Evolutionary conservation across 2,329 filamentous ascomycete genomes (phyloP).

Genomic region (Raffaelea deltoideospora): DNA sequence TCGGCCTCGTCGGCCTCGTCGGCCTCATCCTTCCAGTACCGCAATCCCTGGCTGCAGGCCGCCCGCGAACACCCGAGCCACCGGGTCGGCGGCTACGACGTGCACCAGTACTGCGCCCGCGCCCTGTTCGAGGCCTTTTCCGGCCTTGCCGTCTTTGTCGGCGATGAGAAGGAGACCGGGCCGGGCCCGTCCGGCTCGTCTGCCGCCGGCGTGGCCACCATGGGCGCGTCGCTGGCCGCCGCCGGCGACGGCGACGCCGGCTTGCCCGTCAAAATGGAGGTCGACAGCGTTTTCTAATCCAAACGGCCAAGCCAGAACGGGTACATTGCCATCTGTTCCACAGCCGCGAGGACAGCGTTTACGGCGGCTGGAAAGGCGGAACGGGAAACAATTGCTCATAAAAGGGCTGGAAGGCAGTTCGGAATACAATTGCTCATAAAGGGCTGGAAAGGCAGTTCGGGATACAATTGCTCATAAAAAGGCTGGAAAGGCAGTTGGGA

Average conservation of each 20-base stretch:
- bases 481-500: not conserved
- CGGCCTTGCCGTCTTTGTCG: constrained; percentile 74
- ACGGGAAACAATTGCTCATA: not conserved
- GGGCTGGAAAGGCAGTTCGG: not conserved
- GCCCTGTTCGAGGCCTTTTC: constrained; percentile 81
- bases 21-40: no score
- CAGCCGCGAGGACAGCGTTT: no score
- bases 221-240: constrained; percentile 16
- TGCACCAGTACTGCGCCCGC: constrained; percentile 66
- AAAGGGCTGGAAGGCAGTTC: not conserved
- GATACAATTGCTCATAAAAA: not conserved
- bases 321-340: not conserved
- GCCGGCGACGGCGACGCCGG: not conserved
- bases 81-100: constrained; percentile 67
- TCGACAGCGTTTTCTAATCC: constrained; percentile 29
- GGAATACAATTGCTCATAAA: not conserved
- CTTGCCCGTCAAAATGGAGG: constrained; percentile 25
- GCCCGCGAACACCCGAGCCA: constrained; percentile 51
- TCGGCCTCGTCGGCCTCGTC: no score
- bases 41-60: constrained; percentile 57
- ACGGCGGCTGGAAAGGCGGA: not conserved
- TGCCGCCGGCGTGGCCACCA: constrained; percentile 18
- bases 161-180: constrained; percentile 49
- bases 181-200: constrained; percentile 9
- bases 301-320: not conserved